Conservation (phyloP, 139 green algal species). For the Chlorella sp. region DNA sequence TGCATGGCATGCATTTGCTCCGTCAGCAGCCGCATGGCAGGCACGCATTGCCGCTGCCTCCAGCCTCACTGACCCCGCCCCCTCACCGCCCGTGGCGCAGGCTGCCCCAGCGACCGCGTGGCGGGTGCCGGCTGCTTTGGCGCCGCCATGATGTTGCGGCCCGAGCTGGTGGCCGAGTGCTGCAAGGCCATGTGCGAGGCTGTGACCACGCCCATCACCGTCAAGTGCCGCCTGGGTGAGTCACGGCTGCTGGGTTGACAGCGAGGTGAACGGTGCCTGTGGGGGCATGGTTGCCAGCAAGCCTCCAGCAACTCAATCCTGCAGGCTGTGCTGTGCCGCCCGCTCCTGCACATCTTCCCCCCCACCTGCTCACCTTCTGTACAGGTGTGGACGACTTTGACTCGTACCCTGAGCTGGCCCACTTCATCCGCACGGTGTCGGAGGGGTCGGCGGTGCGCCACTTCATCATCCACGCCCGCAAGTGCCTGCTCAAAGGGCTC, state of each 20-base stretch:
- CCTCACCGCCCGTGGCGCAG: conserved; percentile 57
- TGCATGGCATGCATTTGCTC: background rate
- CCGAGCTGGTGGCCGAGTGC: conserved; percentile 79
- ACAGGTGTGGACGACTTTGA: conserved; percentile 77
- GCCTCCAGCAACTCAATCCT: no score
- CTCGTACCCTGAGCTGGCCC: conserved; percentile 73
- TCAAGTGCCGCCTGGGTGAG: conserved; percentile 92
- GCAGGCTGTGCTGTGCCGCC: no score
- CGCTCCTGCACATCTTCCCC: background rate
- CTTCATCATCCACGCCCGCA: conserved; percentile 96
- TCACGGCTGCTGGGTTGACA: no score
- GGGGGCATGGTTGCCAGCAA: no score
- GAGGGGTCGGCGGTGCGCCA: conserved; percentile 69
- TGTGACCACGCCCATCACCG: conserved; percentile 64
- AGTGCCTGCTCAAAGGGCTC: conserved; percentile 93
- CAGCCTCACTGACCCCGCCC: background rate
- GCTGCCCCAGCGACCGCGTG: conserved; percentile 91
- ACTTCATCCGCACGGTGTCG: conserved; percentile 81
- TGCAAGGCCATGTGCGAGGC: conserved; percentile 68
- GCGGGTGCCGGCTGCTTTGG: conserved; percentile 94
- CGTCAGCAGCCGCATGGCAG: background rate
- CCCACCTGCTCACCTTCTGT: background rate
- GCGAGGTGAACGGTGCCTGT: no score
- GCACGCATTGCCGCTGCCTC: background rate
- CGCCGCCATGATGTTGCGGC: conserved; percentile 87